Evolutionary conservation across 345 rosid species (phyloP).

Genomic region (Turnera subulata): DNA sequence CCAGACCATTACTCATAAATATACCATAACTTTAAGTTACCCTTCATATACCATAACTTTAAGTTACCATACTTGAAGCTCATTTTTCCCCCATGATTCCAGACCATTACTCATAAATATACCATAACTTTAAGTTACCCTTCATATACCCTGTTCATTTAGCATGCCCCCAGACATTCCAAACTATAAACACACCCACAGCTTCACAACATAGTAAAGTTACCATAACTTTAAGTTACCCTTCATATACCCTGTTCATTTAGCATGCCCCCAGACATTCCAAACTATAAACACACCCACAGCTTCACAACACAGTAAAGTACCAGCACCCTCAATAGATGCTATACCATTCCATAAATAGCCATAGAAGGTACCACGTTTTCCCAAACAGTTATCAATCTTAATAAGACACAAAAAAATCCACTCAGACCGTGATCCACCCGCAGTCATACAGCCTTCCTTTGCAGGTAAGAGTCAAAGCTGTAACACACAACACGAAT

Average conservation of each 20-base stretch:
- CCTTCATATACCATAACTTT: too few species aligned
- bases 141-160: background rate
- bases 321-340: slow-evolving; percentile 10
- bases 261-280: background rate
- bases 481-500: slow-evolving; percentile 30
- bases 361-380: slow-evolving; percentile 6
- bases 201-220: slow-evolving; percentile 22
- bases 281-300: slow-evolving; percentile 1
- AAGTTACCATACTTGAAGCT: too few species aligned
- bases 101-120: slow-evolving; percentile 13
- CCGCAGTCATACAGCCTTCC: slow-evolving; percentile 52
- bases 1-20: slow-evolving; percentile 16
- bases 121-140: too few species aligned
- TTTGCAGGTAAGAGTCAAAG: slow-evolving; percentile 61
- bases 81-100: too few species aligned
- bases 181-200: slow-evolving; percentile 2
- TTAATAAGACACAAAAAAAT: slow-evolving; percentile 21
- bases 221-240: too few species aligned
- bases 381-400: slow-evolving; percentile 29
- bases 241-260: background rate
- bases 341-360: slow-evolving; percentile 9
- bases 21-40: too few species aligned
- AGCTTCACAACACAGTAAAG: slow-evolving; percentile 23
- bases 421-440: slow-evolving; percentile 35
- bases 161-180: slow-evolving; percentile 1